Percentiles rank a stretch among this genome's conserved stretches.
Evolutionary conservation across 495 filamentous ascomycete genomes (phyloP).

Genomic region (Aspergillus campestris): DNA sequence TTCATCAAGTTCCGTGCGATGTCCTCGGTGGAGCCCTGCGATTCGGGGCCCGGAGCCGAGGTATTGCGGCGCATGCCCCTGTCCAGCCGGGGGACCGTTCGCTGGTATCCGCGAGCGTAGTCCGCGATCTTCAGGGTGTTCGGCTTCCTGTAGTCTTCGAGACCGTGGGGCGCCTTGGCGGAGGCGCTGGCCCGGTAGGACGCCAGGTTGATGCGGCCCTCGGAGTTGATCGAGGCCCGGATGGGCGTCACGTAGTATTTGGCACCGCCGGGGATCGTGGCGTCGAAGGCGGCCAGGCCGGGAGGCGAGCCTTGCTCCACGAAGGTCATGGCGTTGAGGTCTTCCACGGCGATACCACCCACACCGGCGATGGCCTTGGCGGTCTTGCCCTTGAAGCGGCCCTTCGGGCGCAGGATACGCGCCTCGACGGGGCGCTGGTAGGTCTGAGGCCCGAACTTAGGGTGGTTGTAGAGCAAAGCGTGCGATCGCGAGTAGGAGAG

Average conservation of each 20-base stretch:
- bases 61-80: neutral
- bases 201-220: constrained; percentile 48
- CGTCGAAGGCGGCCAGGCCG: constrained; percentile 45
- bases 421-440: constrained; percentile 54
- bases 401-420: constrained; percentile 51
- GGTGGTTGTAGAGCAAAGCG: constrained; percentile 67
- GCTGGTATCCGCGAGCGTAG: constrained; percentile 15
- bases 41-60: neutral
- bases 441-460: constrained; percentile 68
- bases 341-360: constrained; percentile 42
- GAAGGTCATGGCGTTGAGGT: constrained; percentile 33
- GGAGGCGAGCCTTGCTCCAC: constrained; percentile 21
- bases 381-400: constrained; percentile 25
- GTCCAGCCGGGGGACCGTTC: constrained; percentile 29
- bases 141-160: constrained; percentile 29
- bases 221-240: constrained; percentile 48
- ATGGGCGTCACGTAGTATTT: constrained; percentile 56
- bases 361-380: constrained; percentile 39
- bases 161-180: constrained; percentile 42
- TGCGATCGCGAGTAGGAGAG: constrained; percentile 73
- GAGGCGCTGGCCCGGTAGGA: constrained; percentile 36
- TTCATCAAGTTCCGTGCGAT: constrained; percentile 28
- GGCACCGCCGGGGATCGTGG: constrained; percentile 52
- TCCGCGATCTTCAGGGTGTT: constrained; percentile 17
- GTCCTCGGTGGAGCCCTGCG: constrained; percentile 16